Evolutionary conservation across 2,329 filamentous ascomycete species (phyloP), one percentile per base, ranked within the genome.

Genomic region (Alternaria viburni): DNA sequence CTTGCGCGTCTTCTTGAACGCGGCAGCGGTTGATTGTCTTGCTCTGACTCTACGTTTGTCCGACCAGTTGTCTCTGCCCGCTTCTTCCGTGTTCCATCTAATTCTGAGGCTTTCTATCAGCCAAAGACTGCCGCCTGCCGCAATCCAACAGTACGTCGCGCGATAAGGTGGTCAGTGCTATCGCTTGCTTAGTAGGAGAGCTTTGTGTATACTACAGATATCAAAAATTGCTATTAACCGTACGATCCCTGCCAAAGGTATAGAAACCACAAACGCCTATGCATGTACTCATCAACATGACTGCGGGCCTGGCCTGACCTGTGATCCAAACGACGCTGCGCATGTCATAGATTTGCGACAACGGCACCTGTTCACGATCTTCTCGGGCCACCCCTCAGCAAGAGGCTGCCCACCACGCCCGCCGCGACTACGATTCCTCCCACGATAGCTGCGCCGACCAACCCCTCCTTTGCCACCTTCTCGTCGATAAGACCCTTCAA

Each of bases 371-470:
- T 45, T 57, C 54, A 86, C 67, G 82, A 89, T 81, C 88, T 88
- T 68, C 89, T 87, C 64, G 91, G 58, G 19, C 65, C 81, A 66
- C 93, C 92, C 81, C 89, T 91, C 78, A 98, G 87, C 67, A 99
- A 80, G 75, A 98, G 88, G 13, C 93, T 93, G 32, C 95, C 96
- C 15, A 98, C 89, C 15, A 97, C 89, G n/a, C 95, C 96, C 3
- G 94, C 96, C 3, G 93, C 95, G 65, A 98, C 90, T 57, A 95
- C 94, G 59, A 98, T 88, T 30, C 96, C 95, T 66, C 95, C 95
- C 46, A 98, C 89, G 78, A 99, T 98, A 46, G 96, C 96, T 61
- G 97, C 93, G 47, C 96, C 96, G 83, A 98, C 87, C 66, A 99
- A 81, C 0, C 96, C 96, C 82, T 99, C 96, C 84, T 91, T 96